Evolutionary conservation across 192 early-diverging fungal species (phyloP).

Genomic region (Coemansia sp.): DNA sequence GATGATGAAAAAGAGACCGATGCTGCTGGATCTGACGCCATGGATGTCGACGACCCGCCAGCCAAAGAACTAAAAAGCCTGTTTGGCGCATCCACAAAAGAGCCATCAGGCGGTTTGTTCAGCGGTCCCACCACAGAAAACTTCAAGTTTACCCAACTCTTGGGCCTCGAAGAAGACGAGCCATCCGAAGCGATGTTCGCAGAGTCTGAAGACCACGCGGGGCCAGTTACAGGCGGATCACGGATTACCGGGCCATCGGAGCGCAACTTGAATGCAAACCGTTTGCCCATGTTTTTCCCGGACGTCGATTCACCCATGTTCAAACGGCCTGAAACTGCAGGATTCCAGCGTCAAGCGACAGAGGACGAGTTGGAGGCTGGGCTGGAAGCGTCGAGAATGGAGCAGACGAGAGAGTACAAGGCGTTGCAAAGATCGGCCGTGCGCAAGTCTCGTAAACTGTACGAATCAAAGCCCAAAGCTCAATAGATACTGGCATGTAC

Average conservation of each 20-base stretch:
- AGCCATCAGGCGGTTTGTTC: constrained; percentile 2
- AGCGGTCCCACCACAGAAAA: constrained; percentile 6
- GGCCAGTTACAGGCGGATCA: constrained; percentile 37
- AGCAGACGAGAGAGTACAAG: constrained; percentile 40
- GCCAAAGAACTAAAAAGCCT: constrained; percentile 5
- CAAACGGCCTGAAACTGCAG: constrained; percentile 28
- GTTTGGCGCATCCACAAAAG: constrained; percentile 13
- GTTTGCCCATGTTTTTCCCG: constrained; percentile 43
- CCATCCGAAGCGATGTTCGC: constrained; percentile 19
- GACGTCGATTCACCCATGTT: constrained; percentile 42
- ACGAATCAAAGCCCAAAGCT: constrained; percentile 1
- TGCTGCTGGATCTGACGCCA: constrained; percentile 8
- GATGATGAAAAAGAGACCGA: background rate
- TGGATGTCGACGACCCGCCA: constrained; percentile 34
- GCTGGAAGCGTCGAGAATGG: constrained; percentile 14
- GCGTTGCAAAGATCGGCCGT: constrained; percentile 31
- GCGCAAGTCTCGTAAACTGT: constrained; percentile 31
- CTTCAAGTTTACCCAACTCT: constrained; percentile 41
- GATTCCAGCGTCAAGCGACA: constrained; percentile 50
- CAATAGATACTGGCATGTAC: background rate
- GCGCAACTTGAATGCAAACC: constrained; percentile 52
- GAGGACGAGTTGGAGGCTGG: constrained; percentile 49
- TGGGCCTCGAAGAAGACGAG: constrained; percentile 51
- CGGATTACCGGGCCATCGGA: constrained; percentile 18
- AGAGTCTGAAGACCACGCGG: constrained; percentile 5